phyloP scores from a whole-genome alignment of 768 basidiomycete genomes.

The Podaxis rugospora region DNA sequence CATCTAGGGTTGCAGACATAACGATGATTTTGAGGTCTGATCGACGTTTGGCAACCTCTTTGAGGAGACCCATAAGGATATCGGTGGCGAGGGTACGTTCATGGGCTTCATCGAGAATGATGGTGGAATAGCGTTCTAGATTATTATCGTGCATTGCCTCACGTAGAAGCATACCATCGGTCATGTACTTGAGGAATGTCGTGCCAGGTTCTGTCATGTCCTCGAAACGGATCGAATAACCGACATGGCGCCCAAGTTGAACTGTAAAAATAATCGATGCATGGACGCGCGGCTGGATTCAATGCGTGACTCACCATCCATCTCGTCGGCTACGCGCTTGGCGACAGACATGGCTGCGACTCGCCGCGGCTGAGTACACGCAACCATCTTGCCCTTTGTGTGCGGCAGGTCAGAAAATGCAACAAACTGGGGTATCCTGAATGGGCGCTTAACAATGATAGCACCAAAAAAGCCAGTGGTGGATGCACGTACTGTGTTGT shows the following conservation, averaged over 20 bases:
- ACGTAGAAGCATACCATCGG: conserved; percentile 97
- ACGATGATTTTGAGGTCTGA: conserved; percentile 93
- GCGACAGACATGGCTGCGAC: conserved; percentile 98
- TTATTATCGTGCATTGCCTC: conserved; percentile 97
- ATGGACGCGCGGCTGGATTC: not conserved
- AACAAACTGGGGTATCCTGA: conserved; percentile 94
- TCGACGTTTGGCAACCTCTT: conserved; percentile 74
- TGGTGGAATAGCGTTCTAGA: conserved; percentile 88
- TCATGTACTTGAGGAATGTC: conserved; percentile 99
- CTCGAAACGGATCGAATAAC: conserved; percentile 98
- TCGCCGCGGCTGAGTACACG: conserved; percentile 94
- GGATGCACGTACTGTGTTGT: conserved; percentile 77
- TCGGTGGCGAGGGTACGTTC: conserved; percentile 97
- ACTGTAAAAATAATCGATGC: conserved; percentile 42
- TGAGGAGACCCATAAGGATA: conserved; percentile 96
- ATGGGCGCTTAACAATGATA: conserved; percentile 14
- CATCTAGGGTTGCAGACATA: conserved; percentile 98
- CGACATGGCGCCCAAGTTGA: conserved; percentile 89
- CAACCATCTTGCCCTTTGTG: conserved; percentile 83
- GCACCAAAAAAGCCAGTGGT: not conserved
- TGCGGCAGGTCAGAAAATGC: conserved; percentile 92
- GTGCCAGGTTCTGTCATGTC: conserved; percentile 89
- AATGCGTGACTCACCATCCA: conserved; percentile 72
- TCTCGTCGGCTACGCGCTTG: conserved; percentile 97
- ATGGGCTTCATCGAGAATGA: conserved; percentile 98